Evolutionary conservation across 106 monocot genomes (phyloP).

Genomic region (Platanthera zijinensis): DNA sequence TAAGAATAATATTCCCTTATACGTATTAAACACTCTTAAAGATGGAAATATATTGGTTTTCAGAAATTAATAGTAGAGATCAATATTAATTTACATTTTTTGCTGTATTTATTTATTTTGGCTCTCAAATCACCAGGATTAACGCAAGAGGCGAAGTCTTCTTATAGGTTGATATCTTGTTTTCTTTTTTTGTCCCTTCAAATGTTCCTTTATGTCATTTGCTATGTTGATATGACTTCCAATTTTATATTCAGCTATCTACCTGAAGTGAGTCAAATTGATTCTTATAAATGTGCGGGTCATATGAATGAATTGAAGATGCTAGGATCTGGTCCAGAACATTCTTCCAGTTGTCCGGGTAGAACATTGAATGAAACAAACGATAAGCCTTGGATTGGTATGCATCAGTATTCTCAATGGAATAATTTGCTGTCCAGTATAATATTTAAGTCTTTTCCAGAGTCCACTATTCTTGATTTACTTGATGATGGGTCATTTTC

Average conservation of each 20-base stretch:
- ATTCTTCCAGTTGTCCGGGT: not conserved
- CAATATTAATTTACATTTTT: not conserved
- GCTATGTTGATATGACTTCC: not conserved
- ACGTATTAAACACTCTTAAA: not conserved
- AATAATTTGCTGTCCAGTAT: not conserved
- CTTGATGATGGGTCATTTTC: slow-evolving; percentile 42
- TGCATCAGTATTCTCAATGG: not conserved
- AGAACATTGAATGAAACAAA: slow-evolving; percentile 9
- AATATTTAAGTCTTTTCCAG: slow-evolving; percentile 22
- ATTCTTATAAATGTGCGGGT: slow-evolving; percentile 8
- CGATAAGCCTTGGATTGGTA: slow-evolving; percentile 21
- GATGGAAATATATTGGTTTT: not conserved
- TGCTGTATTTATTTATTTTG: slow-evolving; percentile 1
- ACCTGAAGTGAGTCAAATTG: not conserved
- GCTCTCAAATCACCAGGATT: slow-evolving; percentile 2
- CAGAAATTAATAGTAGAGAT: not conserved
- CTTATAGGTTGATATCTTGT: slow-evolving; percentile 5
- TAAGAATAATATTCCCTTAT: slow-evolving; percentile 11
- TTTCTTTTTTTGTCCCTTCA: not conserved
- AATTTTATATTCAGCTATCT: not conserved
- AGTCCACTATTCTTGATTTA: slow-evolving; percentile 55
- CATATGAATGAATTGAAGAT: slow-evolving; percentile 19
- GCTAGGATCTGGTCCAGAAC: not conserved
- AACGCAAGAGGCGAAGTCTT: not conserved
- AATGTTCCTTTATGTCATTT: not conserved